Evolutionary conservation across 192 early-diverging fungal genomes (phyloP).

Genomic region (Dispira simplex): DNA sequence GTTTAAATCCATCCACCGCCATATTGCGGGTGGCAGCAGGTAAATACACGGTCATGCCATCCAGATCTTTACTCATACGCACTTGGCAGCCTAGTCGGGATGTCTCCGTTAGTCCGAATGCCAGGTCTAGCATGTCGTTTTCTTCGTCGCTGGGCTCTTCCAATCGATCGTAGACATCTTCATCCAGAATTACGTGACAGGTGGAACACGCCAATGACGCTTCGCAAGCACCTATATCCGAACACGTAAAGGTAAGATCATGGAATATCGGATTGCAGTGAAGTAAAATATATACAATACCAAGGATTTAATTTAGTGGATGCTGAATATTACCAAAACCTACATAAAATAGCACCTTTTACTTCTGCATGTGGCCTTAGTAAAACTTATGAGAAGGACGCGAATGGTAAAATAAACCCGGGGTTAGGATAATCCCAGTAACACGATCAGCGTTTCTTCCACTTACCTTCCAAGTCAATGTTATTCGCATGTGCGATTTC

Average conservation of each 20-base stretch:
- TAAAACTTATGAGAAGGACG: background rate
- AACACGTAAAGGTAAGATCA: background rate
- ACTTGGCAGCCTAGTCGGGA: slow-evolving; percentile 93
- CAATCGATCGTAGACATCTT: slow-evolving; percentile 63
- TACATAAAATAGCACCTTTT: too few relatives aligned
- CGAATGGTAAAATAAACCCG: too few relatives aligned
- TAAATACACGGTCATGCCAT: slow-evolving; percentile 74
- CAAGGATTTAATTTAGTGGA: background rate
- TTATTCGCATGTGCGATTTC: slow-evolving; percentile 84
- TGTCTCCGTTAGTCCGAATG: slow-evolving; percentile 92
- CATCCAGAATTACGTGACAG: slow-evolving; percentile 83
- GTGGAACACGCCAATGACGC: slow-evolving; percentile 89
- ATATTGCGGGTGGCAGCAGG: slow-evolving; percentile 89
- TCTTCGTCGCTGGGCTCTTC: slow-evolving; percentile 94
- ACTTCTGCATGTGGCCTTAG: background rate
- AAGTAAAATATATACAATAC: background rate
- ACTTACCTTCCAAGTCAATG: slow-evolving; percentile 82
- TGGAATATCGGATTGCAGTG: background rate
- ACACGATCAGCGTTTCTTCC: too few relatives aligned
- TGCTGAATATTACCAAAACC: background rate
- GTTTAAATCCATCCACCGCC: slow-evolving; percentile 52
- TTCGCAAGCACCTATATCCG: slow-evolving; percentile 69
- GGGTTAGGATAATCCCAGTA: too few relatives aligned
- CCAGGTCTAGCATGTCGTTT: slow-evolving; percentile 96
- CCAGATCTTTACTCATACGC: slow-evolving; percentile 64